Evolutionary conservation across 352 stramenopile species (phyloP), one percentile per base, ranked within the genome.

Genomic region (Globisporangium canariense): DNA sequence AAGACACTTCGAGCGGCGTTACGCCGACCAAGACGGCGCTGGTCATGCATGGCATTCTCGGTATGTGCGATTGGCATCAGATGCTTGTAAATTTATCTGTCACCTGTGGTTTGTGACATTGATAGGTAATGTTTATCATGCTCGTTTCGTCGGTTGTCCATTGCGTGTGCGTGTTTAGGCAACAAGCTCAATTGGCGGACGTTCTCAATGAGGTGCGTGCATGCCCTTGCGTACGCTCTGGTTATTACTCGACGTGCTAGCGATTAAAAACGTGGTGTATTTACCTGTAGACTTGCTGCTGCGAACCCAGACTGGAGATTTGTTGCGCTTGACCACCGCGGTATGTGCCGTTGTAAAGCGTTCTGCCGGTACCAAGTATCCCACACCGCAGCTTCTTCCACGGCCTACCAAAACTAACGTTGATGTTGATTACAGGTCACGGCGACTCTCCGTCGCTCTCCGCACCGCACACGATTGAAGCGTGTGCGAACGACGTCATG

Each of bases 181-280:
- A 93, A 93, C 68, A 93, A 93, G 59, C 73, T 91, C 56, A 93
- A 93, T 51, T 93, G 84, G 84, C 76, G 82, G 53, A 93, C 84
- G 47, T 93, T 93, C 67, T 88, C 80, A 32, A 81, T 85, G 40
- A 88, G 81, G 81, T 86, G 70, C 11, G 74, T 62, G 16, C 25
- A 16, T 62, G 16, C 25, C 16, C 25, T 9, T 34, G 5, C 28
- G n/a, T 54, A 18, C 30, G 22, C 5, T 22, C 4, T 25, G 43
- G 13, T 16, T 8, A 25, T 54, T 20, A 36, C 57, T 47, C 18
- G 30, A 38, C 40, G 20, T 51, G n/a, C 1, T 13, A 7, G 1
- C 43, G 20, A 46, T 10, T 30, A 5, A 51, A 25, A 28, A 4
- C 4, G 22, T 36, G 34, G 4, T 51, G 34, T 40, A 18, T 50